Conservation (phyloP, 768 basidiomycete genomes). For the Calvatia gigantea region DNA sequence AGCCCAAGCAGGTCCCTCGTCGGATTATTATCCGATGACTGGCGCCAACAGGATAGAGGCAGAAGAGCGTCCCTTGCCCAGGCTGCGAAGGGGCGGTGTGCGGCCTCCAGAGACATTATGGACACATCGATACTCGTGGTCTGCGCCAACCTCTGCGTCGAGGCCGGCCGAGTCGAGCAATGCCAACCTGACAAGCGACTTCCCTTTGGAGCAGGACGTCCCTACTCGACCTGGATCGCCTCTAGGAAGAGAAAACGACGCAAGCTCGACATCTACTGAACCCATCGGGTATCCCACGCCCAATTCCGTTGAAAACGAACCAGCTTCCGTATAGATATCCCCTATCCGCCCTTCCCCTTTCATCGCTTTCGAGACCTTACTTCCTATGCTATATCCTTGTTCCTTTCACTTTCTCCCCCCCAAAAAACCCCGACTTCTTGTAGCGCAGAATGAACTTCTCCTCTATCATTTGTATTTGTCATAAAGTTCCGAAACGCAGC, state of each 20-base stretch:
- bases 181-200: neutral
- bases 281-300: conserved; percentile 45
- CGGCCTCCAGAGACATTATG: conserved; percentile 60
- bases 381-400: conserved; percentile 10
- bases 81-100: conserved; percentile 61
- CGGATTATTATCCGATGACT: neutral
- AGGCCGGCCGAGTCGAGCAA: neutral
- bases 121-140: conserved; percentile 19
- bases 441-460: neutral
- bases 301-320: conserved; percentile 41
- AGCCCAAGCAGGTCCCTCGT: neutral
- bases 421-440: neutral
- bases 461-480: conserved; percentile 9
- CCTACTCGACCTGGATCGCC: conserved; percentile 9
- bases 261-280: conserved; percentile 18
- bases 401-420: neutral
- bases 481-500: neutral
- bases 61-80: conserved; percentile 5
- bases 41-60: neutral
- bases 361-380: neutral
- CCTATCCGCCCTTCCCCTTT: neutral
- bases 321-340: conserved; percentile 23
- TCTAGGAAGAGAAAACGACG: conserved; percentile 6
- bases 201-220: neutral
- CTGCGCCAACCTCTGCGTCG: neutral